Conservation (phyloP, 345 rosid genomes). For the Anastatica hierochuntica region DNA sequence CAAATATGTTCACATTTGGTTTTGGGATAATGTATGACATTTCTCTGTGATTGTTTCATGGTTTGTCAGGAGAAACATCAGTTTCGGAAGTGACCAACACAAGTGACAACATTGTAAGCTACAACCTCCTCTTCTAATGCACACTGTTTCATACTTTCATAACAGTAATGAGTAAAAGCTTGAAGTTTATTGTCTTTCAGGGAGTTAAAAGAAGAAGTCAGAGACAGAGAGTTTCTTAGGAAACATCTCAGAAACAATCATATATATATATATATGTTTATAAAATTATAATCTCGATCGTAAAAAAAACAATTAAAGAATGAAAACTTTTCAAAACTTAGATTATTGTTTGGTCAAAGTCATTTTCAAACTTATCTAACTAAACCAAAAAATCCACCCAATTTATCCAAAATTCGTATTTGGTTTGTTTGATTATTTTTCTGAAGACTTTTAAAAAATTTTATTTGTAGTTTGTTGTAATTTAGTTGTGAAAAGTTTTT, state of each 20-base stretch:
- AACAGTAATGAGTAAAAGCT: no score
- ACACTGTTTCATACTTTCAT: no score
- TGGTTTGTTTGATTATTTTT: no score
- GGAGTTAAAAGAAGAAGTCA: constrained; percentile 21
- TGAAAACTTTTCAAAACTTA: not conserved
- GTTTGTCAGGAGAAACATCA: constrained; percentile 16
- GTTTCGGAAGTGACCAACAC: constrained; percentile 19
- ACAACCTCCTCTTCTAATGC: not conserved
- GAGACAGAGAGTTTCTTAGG: constrained; percentile 12
- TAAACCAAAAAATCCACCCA: not conserved
- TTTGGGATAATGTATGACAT: no score
- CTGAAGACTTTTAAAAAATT: no score
- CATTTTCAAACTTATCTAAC: not conserved
- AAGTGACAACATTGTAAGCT: constrained; percentile 22
- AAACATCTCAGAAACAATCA: not conserved
- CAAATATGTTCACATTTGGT: no score
- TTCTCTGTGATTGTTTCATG: no score
- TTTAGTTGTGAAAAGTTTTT: not conserved
- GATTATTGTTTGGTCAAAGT: not conserved
- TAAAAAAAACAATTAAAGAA: not conserved
- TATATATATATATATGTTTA: no score
- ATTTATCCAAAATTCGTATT: not conserved
- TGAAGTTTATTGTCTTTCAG: constrained; percentile 4
- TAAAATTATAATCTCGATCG: no score
- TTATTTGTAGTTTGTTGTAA: no score